A percentile compares a stretch with the other conserved stretches of the same genome.
Conservation (phyloP, 2,329 filamentous ascomycete genomes). For the Hymenoscyphus occultus region DNA sequence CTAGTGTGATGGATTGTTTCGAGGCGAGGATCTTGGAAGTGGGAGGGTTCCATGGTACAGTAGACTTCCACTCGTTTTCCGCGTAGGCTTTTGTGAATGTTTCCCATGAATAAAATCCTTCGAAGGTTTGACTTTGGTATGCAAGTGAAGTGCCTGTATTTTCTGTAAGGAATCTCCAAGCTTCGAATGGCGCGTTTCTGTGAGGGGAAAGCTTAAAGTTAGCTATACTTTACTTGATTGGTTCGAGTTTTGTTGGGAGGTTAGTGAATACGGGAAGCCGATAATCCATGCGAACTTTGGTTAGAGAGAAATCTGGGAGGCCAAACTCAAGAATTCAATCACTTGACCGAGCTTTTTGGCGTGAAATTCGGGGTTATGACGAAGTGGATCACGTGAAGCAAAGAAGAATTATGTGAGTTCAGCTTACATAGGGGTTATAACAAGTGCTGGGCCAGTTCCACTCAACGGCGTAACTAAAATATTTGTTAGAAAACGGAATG, state of each 20-base stretch:
- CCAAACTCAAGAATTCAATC: too few species aligned
- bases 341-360: too few species aligned
- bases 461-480: constrained; percentile 45
- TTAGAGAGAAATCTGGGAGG: too few species aligned
- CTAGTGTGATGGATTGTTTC: constrained; percentile 46
- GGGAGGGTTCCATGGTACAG: constrained; percentile 53
- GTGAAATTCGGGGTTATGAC: too few species aligned
- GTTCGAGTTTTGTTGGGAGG: too few species aligned
- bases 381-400: too few species aligned
- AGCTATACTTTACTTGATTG: too few species aligned
- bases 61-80: constrained; percentile 52
- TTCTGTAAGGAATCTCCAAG: constrained; percentile 52
- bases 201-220: neutral
- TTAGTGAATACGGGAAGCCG: too few species aligned
- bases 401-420: too few species aligned
- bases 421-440: constrained; percentile 46
- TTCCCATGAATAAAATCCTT: constrained; percentile 61
- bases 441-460: constrained; percentile 51
- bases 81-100: constrained; percentile 52
- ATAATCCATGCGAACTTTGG: too few species aligned
- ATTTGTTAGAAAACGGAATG: too few species aligned
- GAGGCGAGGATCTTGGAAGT: constrained; percentile 46
- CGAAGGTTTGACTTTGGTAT: constrained; percentile 55
- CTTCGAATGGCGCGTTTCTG: constrained; percentile 44
- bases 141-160: constrained; percentile 38